A percentile compares a stretch with the other conserved stretches of the same genome.
Conservation (phyloP, 345 rosid genomes). For the Microthlaspi erraticum region DNA sequence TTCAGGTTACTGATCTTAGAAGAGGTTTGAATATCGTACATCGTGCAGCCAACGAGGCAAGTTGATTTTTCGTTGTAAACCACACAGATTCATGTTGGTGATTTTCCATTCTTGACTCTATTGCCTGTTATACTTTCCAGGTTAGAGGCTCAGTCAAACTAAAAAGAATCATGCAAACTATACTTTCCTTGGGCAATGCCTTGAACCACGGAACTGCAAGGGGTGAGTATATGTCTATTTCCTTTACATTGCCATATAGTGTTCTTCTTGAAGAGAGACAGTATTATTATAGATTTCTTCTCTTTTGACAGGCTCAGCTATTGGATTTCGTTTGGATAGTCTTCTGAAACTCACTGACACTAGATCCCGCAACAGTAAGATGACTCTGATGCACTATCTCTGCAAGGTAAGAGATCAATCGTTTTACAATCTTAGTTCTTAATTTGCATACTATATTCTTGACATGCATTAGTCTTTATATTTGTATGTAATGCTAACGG, state of each 20-base stretch:
- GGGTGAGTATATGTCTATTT: conserved; percentile 56
- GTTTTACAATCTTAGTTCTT: background rate
- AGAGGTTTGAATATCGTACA: conserved; percentile 61
- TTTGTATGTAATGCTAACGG: background rate
- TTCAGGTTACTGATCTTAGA: conserved; percentile 83
- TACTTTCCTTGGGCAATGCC: conserved; percentile 89
- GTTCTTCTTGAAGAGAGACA: conserved; percentile 8
- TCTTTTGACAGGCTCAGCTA: conserved; percentile 70
- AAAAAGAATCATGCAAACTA: conserved; percentile 84
- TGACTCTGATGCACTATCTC: conserved; percentile 94
- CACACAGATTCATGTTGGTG: conserved; percentile 18
- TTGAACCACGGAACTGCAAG: conserved; percentile 92
- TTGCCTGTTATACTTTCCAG: conserved; percentile 47
- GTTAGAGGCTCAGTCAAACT: conserved; percentile 69
- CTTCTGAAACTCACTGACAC: conserved; percentile 91
- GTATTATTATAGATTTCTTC: conserved; percentile 10
- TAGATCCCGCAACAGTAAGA: conserved; percentile 75
- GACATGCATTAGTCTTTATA: conserved; percentile 5
- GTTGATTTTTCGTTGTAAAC: conserved; percentile 34
- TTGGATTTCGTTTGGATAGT: conserved; percentile 90
- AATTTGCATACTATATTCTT: background rate
- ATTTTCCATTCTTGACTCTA: conserved; percentile 26
- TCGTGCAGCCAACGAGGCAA: conserved; percentile 76
- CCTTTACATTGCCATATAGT: conserved; percentile 20
- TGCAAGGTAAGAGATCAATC: conserved; percentile 63